Evolutionary conservation across 163 green algal genomes (phyloP), one percentile per base, ranked within the genome.

Genomic region (Coccomyxa subellipsoidea): DNA sequence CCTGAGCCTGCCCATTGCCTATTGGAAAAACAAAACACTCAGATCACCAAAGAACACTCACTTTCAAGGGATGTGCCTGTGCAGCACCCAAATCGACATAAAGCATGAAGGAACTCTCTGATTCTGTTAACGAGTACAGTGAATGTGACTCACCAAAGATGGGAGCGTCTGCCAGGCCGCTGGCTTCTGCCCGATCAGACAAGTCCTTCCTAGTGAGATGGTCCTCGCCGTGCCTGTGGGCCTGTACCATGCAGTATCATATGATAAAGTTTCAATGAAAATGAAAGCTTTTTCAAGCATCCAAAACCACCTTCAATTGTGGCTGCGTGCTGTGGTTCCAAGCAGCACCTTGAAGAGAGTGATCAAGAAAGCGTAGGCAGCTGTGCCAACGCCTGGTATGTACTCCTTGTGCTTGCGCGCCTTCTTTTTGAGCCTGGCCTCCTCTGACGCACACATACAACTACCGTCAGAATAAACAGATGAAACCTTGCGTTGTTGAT

Each of bases 351-450:
- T 76, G 31, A 90, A 88, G n/a, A 95, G 80, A 34, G 81, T 77
- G 10, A 95, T 80, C 31, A 94, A 53, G 75, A 95, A 93, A 18
- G 89, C 91, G 70, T 93, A 95, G 76, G 91, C 92, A 25, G 89
- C 89, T 10, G 85, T 89, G 35, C 89, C 89, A 18, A 92, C 75
- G 15, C 72, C 38, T 4, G 90, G 89, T 27, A 88, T 32, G 59
- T 92, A 93, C 34, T 83, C 76, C 79, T 92, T 89, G 29, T 89
- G 89, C 29, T 66, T 82, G 37, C 37, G 38, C 27, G 38, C 25
- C 54, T 47, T 35, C 69, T 80, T 78, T 66, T 81, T 71, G 18
- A 37, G 71, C 8, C 32, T 69, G 31, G 32, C 36, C 5, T 38
- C 54, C 27, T 29, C 71, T 0, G 66, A n/a, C 35, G 29, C 78